Percentiles rank a stretch among this genome's conserved stretches.
Conservation (phyloP, 768 basidiomycete genomes). For the Termitomyces sp. region DNA sequence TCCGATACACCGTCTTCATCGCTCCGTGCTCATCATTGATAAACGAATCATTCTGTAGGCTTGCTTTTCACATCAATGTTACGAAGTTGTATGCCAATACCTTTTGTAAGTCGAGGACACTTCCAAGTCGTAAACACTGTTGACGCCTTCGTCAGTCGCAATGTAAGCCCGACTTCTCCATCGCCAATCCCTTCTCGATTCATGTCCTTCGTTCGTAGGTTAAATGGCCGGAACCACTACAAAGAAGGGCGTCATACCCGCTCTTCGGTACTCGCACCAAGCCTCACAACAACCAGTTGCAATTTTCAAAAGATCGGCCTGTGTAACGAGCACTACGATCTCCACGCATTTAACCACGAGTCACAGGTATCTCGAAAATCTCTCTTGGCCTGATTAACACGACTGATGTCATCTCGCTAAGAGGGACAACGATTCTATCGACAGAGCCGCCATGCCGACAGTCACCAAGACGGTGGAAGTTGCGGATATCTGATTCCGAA, state of each 20-base stretch:
- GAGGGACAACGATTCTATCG: background rate
- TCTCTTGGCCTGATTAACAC: background rate
- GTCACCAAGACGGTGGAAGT: slow-evolving; percentile 19
- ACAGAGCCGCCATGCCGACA: slow-evolving; percentile 14
- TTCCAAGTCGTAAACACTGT: background rate
- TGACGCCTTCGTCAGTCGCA: slow-evolving; percentile 20
- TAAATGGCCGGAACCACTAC: slow-evolving; percentile 17
- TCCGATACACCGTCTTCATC: background rate
- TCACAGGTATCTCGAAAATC: slow-evolving; percentile 1
- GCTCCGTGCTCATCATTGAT: background rate
- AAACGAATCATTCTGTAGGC: slow-evolving; percentile 21
- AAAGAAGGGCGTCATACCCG: slow-evolving; percentile 9
- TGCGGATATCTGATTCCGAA: slow-evolving; percentile 13
- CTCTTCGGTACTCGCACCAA: slow-evolving; percentile 7
- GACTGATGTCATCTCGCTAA: background rate
- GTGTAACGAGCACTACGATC: slow-evolving; percentile 9
- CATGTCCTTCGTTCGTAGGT: slow-evolving; percentile 7
- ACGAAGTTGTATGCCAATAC: slow-evolving; percentile 46
- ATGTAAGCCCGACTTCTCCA: slow-evolving; percentile 19
- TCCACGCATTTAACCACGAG: slow-evolving; percentile 3
- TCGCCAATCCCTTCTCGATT: background rate
- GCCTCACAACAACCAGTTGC: background rate
- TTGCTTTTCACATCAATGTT: slow-evolving; percentile 42
- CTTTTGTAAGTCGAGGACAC: slow-evolving; percentile 32
- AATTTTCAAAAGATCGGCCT: slow-evolving; percentile 3